Conservation (phyloP, 2,329 filamentous ascomycete species). For the Penicillium freii region DNA sequence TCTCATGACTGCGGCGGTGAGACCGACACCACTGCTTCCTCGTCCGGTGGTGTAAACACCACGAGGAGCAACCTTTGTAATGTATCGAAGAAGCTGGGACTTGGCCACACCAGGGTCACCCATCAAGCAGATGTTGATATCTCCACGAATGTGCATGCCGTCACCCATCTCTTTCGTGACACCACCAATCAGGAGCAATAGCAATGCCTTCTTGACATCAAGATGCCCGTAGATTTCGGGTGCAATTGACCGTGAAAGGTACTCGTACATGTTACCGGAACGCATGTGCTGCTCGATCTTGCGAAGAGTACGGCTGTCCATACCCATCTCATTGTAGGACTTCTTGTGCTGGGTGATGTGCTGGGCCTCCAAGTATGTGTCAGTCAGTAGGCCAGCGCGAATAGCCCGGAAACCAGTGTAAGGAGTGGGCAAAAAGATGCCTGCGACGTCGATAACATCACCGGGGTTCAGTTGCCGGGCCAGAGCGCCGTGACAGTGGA, state of each 20-base stretch:
- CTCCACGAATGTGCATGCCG: conserved; percentile 97
- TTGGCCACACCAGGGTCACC: conserved; percentile 99
- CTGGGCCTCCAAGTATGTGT: conserved; percentile 95
- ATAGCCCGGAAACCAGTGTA: conserved; percentile 99
- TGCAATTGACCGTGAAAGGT: conserved; percentile 91
- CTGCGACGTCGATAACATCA: conserved; percentile 88
- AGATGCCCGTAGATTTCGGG: conserved; percentile 96
- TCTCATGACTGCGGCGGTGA: conserved; percentile 77
- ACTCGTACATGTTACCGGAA: conserved; percentile 91
- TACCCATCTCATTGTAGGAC: conserved; percentile 86
- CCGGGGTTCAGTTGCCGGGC: conserved; percentile 88
- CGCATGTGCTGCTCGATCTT: conserved; percentile 83
- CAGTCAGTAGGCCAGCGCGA: conserved; percentile 89
- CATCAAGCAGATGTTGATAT: conserved; percentile 99
- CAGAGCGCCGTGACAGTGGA: conserved; percentile 83
- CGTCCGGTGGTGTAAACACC: conserved; percentile 83
- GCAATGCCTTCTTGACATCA: conserved; percentile 95
- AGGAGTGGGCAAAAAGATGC: conserved; percentile 93
- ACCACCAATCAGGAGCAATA: conserved; percentile 93
- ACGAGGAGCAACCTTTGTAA: conserved; percentile 93
- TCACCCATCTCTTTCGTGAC: conserved; percentile 96
- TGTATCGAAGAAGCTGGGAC: conserved; percentile 96
- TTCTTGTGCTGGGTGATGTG: conserved; percentile 96
- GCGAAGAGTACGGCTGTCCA: conserved; percentile 75
- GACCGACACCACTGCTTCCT: conserved; percentile 75